Percentiles rank a stretch among this genome's conserved stretches.
Evolutionary conservation across 768 basidiomycete species (phyloP).

Genomic region (Trametes meyenii): DNA sequence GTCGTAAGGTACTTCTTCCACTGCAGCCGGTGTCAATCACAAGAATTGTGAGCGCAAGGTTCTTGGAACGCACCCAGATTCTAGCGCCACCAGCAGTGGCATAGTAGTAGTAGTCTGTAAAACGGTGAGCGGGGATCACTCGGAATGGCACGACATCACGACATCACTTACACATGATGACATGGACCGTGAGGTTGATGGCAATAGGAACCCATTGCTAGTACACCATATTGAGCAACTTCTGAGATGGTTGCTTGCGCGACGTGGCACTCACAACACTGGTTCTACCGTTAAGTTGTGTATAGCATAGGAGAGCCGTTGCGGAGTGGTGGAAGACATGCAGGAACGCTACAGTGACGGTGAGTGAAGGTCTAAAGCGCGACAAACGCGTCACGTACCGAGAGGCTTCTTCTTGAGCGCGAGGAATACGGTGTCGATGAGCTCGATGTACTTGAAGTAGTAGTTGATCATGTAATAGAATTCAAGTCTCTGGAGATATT

Average conservation of each 20-base stretch:
- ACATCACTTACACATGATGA: slow-evolving; percentile 88
- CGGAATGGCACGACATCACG: not conserved
- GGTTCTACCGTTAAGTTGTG: slow-evolving; percentile 92
- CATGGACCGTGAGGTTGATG: slow-evolving; percentile 91
- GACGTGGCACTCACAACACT: slow-evolving; percentile 70
- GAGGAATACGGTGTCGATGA: slow-evolving; percentile 96
- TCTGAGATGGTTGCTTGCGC: not conserved
- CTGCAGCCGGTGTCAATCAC: slow-evolving; percentile 43
- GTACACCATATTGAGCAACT: not conserved
- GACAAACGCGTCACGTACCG: slow-evolving; percentile 50
- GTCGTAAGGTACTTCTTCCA: slow-evolving; percentile 99
- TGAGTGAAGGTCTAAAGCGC: not conserved
- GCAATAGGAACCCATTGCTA: slow-evolving; percentile 96
- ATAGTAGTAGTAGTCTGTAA: slow-evolving; percentile 96
- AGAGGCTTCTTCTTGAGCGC: slow-evolving; percentile 98
- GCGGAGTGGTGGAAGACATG: slow-evolving; percentile 99
- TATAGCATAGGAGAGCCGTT: slow-evolving; percentile 92
- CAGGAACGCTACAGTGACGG: slow-evolving; percentile 65
- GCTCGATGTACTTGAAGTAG: slow-evolving; percentile 96
- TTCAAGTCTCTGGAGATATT: slow-evolving; percentile 69
- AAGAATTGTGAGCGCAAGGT: too few species aligned
- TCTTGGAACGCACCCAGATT: slow-evolving; percentile 76
- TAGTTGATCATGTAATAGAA: slow-evolving; percentile 99
- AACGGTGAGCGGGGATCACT: not conserved
- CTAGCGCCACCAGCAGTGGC: slow-evolving; percentile 95